A percentile compares a stretch with the other conserved stretches of the same genome.
These are phyloP conservation scores for Penicillium ucsense DNA, from an alignment of 495 filamentous ascomycete genomes.

Conservation along the genomic window DNA sequence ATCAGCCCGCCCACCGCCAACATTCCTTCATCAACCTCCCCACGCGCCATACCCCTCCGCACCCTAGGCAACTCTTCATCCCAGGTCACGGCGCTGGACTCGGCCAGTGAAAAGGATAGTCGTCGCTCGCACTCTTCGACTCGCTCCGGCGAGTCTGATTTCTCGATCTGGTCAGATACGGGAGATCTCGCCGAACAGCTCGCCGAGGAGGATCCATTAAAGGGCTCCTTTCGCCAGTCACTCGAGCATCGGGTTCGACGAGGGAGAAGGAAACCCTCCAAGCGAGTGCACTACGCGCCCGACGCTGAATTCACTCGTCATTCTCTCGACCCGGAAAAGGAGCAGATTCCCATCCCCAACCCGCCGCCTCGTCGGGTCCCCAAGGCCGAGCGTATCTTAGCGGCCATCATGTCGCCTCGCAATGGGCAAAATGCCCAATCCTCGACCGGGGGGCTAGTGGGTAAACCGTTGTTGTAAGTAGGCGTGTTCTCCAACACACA, in stretches of 20 bases:
- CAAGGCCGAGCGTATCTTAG: constrained; percentile 56
- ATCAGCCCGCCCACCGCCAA: constrained; percentile 46
- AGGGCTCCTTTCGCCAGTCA: constrained; percentile 51
- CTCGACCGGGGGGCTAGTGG: constrained; percentile 70
- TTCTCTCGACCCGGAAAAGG: constrained; percentile 51
- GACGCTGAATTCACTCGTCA: constrained; percentile 34
- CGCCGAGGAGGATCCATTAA: constrained; percentile 71
- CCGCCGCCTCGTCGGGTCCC: constrained; percentile 53
- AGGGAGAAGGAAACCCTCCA: constrained; percentile 27
- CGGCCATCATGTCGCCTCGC: constrained; percentile 75
- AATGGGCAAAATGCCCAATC: constrained; percentile 53
- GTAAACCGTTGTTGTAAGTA: constrained; percentile 84
- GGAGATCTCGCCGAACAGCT: constrained; percentile 89
- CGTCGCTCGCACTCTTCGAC: constrained; percentile 45
- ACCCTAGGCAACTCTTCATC: constrained; percentile 32
- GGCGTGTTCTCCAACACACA: too few species aligned
- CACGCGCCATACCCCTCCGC: constrained; percentile 48
- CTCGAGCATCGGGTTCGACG: constrained; percentile 38
- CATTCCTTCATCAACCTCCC: constrained; percentile 48
- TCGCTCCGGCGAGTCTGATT: constrained; percentile 58
- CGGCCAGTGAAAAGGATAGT: constrained; percentile 38
- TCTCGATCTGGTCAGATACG: constrained; percentile 82
- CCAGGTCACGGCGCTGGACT: constrained; percentile 27
- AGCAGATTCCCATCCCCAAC: constrained; percentile 73
- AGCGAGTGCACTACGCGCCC: constrained; percentile 43